Percentiles rank a stretch among this genome's conserved stretches.
phyloP scores from a whole-genome alignment of 768 basidiomycete species.

The Dentipellis fragilis region DNA sequence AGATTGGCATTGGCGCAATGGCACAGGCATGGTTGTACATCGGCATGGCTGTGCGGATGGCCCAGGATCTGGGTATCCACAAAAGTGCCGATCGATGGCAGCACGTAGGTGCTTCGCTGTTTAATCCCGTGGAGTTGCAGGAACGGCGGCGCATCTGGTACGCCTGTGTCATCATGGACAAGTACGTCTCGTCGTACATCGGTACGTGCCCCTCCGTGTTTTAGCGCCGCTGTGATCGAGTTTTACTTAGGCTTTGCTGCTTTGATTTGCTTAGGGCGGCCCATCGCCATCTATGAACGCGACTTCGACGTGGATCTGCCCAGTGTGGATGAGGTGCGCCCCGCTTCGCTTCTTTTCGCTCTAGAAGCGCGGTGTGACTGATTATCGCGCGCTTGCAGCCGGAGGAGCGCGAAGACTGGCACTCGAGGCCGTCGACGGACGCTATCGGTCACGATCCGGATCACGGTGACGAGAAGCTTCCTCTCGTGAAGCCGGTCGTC shows the following conservation, averaged over 20 bases:
- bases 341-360: not conserved
- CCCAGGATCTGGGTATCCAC: constrained; percentile 81
- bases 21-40: constrained; percentile 79
- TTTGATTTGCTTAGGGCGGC: constrained; percentile 30
- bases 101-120: constrained; percentile 42
- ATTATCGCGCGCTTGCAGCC: constrained; percentile 24
- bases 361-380: not conserved
- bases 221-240: not conserved
- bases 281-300: constrained; percentile 61
- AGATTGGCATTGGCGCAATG: constrained; percentile 86
- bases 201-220: constrained; percentile 15
- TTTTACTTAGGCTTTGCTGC: too few species aligned
- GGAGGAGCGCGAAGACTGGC: constrained; percentile 56
- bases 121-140: constrained; percentile 51
- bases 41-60: constrained; percentile 90
- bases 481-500: constrained; percentile 20
- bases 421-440: not conserved
- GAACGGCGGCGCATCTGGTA: constrained; percentile 72
- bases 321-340: constrained; percentile 44
- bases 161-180: constrained; percentile 70
- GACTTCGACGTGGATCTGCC: constrained; percentile 72
- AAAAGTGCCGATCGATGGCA: constrained; percentile 72
- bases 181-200: constrained; percentile 72
- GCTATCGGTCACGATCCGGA: constrained; percentile 21
- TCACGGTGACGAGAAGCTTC: constrained; percentile 23